These are phyloP conservation scores for Combretum micranthum DNA, from an alignment of 345 rosid genomes.

Conservation along the genomic window DNA sequence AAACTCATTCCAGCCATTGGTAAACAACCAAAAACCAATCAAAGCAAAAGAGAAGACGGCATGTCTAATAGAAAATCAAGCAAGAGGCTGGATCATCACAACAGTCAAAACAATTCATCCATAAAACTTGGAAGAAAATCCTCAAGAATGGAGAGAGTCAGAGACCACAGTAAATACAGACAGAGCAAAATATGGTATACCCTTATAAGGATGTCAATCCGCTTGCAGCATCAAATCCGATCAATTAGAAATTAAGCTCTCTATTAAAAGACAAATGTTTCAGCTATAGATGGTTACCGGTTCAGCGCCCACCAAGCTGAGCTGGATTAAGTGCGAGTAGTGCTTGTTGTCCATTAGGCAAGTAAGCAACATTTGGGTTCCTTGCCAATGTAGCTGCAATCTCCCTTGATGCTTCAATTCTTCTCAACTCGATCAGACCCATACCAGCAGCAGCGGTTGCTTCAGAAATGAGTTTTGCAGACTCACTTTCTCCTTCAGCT, in stretches of 20 bases:
- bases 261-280: background rate
- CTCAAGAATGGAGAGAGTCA: no score
- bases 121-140: no score
- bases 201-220: background rate
- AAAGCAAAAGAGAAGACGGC: no score
- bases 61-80: no score
- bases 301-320: constrained; percentile 26
- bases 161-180: no score
- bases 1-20: no score
- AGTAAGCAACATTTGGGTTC: constrained; percentile 80
- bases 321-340: constrained; percentile 63
- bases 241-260: background rate
- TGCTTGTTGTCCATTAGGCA: constrained; percentile 87
- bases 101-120: no score
- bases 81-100: no score
- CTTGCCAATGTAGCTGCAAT: constrained; percentile 78
- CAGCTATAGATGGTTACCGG: constrained; percentile 15
- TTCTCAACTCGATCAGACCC: constrained; percentile 94
- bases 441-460: constrained; percentile 77
- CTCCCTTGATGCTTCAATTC: constrained; percentile 95
- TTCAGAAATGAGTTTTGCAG: constrained; percentile 83
- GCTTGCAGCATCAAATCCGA: background rate
- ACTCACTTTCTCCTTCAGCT: constrained; percentile 99
- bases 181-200: no score
- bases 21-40: no score